Evolutionary conservation across 1,284 basidiomycete genomes (phyloP).

Genomic region (Boletus chippewaensis): DNA sequence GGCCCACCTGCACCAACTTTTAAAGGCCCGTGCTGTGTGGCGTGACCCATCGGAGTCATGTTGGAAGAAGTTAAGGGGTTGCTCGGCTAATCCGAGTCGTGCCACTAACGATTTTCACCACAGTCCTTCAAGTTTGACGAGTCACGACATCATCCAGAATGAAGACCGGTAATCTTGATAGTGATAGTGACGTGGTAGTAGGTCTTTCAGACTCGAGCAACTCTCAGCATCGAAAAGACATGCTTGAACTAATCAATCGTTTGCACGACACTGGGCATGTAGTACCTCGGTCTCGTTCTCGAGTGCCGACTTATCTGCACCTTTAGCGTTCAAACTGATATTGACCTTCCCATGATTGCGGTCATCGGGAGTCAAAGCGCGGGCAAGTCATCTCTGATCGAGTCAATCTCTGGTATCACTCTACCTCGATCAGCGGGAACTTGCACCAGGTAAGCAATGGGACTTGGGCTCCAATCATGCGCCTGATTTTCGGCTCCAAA

Average conservation of each 20-base stretch:
- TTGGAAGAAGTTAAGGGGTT: too few relatives aligned
- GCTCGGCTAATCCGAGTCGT: too few relatives aligned
- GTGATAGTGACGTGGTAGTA: constrained; percentile 16
- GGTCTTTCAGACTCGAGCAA: constrained; percentile 41
- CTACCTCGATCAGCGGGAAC: constrained; percentile 53
- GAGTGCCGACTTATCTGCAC: neutral
- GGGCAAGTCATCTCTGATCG: constrained; percentile 65
- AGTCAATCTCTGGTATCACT: constrained; percentile 61
- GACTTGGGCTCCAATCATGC: neutral
- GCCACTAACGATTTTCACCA: too few relatives aligned
- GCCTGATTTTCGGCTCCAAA: constrained; percentile 20
- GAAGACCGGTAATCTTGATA: neutral
- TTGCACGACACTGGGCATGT: constrained; percentile 47
- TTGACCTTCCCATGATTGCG: constrained; percentile 60
- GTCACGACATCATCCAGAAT: neutral
- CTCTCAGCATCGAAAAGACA: constrained; percentile 33
- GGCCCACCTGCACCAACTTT: too few relatives aligned
- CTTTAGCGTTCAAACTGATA: constrained; percentile 50
- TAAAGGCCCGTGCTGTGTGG: too few relatives aligned
- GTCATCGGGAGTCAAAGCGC: constrained; percentile 60
- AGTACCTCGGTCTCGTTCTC: neutral
- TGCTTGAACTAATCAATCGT: constrained; percentile 46
- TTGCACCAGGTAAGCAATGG: constrained; percentile 48
- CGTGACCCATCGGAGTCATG: too few relatives aligned
- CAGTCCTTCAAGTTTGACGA: too few relatives aligned